Evolutionary conservation across 2,329 filamentous ascomycete genomes (phyloP).

Genomic region (Mariannaea elegans): DNA sequence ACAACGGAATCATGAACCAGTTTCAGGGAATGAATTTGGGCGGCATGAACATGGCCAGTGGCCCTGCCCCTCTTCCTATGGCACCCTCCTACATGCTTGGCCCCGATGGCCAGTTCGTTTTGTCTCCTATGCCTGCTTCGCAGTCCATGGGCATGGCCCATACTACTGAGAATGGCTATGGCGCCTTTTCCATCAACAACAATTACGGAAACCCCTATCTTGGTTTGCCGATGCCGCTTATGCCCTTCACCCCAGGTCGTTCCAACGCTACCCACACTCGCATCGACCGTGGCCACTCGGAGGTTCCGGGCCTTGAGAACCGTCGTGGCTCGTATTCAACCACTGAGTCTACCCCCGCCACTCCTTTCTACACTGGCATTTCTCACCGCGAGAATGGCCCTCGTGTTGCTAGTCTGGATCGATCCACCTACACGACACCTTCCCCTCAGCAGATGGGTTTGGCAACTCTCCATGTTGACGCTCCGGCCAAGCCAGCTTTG

Average conservation of each 20-base stretch:
- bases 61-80: slow-evolving; percentile 45
- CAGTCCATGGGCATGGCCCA: slow-evolving; percentile 49
- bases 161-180: slow-evolving; percentile 46
- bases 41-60: slow-evolving; percentile 45
- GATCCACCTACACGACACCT: slow-evolving; percentile 72
- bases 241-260: slow-evolving; percentile 65
- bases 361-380: slow-evolving; percentile 69
- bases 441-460: slow-evolving; percentile 69
- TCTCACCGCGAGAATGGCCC: slow-evolving; percentile 68
- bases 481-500: slow-evolving; percentile 53
- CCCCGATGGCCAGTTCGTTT: slow-evolving; percentile 50
- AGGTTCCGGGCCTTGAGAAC: slow-evolving; percentile 71
- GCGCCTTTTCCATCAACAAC: slow-evolving; percentile 43
- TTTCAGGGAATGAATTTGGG: slow-evolving; percentile 51
- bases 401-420: slow-evolving; percentile 66
- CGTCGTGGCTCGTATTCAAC: slow-evolving; percentile 74
- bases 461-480: slow-evolving; percentile 50
- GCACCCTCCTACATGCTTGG: slow-evolving; percentile 49
- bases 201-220: slow-evolving; percentile 50
- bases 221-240: slow-evolving; percentile 48
- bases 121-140: slow-evolving; percentile 47
- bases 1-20: slow-evolving; percentile 44
- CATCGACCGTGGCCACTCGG: slow-evolving; percentile 57
- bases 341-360: slow-evolving; percentile 72
- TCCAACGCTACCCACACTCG: slow-evolving; percentile 55